Base-by-base conservation (phyloP, 352 stramenopile species). In the Phytophthora citrophthora region DNA sequence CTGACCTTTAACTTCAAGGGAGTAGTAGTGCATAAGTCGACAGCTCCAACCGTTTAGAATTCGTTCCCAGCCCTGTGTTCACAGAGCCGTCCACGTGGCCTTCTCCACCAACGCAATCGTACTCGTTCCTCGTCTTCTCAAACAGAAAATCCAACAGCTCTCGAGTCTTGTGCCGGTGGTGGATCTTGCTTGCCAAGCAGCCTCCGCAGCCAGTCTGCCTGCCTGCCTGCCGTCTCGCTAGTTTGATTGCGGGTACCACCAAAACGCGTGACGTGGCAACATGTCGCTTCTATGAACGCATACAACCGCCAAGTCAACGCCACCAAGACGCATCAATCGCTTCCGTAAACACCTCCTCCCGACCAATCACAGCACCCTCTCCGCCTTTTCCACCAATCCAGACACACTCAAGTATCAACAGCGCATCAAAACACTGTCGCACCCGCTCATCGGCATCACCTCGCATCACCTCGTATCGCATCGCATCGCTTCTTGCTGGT, bases 251-350 rank as follows among this genome's bases (percentile, higher is more conserved):
- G 26, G 26, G 26, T 29, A 29, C 26, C 26, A 29, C 26, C 26
- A 29, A 7, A 29, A 29, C 26, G 52, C 41, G 46, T 69, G 61
- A 69, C 61, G 61, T 69, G 61, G 54, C 61, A 69, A 51, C 26
- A 12, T 2, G 13, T 39, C 23, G 18, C 16, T 44, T 31, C 34
- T 27, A 20, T 11, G 23, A n/a, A 11, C 1, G 4, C 24, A 61
- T 61, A 61, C 59, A 55, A 61, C 61, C 0, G 6, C 15, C 59
- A 61, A 67, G 59, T 61, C 24, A 56, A 40, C 20, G 9, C 41
- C 8, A 11, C 46, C 6, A 41, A 18, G 24, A 56, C 55, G 36
- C n/a, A 56, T 57, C 45, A 46, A 7, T 34, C 18, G 49, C 32
- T 54, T 59, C 15, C 49, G 29, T 66, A 58, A 66, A 49, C 58